Evolutionary conservation across 768 basidiomycete species (phyloP), one percentile per base, ranked within the genome.

Genomic region (Agaricus bisporus): DNA sequence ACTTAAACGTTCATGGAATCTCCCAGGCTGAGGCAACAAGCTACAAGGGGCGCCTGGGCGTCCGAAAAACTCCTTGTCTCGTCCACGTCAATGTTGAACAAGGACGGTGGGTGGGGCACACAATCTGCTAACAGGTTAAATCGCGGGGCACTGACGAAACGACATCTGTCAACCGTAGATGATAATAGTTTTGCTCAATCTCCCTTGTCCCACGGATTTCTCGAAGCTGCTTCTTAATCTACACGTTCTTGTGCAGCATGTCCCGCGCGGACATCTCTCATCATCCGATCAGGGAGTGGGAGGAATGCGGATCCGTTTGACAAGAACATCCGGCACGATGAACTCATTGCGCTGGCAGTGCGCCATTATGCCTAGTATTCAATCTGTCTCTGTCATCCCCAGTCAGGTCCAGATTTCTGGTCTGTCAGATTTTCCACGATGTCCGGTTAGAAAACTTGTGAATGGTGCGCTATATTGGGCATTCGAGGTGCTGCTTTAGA

Each of bases 271-370:
- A 35, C 51, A 54, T 57, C 62, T 51, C 51, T 17, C 51, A 60
- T 64, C 64, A 63, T 64, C 66, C 65, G 66, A 68, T 68, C 66
- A 66, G 48, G 48, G 49, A 55, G 60, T 60, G 67, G 66, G 54
- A 49, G 50, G 63, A 69, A 63, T 62, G 63, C 61, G 65, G 66
- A 58, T 58, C 45, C 26, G 41, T 45, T 54, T 22, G 55, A 51
- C 53, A 45, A 41, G 32, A 20, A 47, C 48, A 51, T 49, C 54
- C 41, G 58, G 51, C 41, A 57, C 18, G 60, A 20, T 20, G 42
- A 25, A 45, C 14, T 26, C 28, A 29, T 26, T 26, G 18, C 41
- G 32, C 15, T n/a, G 38, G 39, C 39, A 25, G 12, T 28, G 38
- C 8, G 41, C 18, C 15, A 32, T 22, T 26, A 38, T 25, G 12